phyloP scores from a whole-genome alignment of 2,329 filamentous ascomycete species.

The Gnomoniopsis sp. region DNA sequence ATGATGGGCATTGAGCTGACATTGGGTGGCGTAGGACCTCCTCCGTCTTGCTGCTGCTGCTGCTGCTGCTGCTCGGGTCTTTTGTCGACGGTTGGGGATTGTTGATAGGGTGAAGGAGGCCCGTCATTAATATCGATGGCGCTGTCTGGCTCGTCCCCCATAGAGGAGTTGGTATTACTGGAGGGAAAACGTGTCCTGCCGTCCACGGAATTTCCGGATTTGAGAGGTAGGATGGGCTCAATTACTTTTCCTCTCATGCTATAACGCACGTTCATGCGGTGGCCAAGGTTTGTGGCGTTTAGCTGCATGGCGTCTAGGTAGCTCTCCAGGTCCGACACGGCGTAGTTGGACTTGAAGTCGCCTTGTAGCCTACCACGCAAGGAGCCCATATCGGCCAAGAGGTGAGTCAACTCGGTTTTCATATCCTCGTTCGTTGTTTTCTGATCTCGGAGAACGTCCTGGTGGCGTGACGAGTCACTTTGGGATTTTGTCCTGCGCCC shows the following conservation, averaged over 20 bases:
- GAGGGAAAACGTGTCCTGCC: constrained; percentile 8
- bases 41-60: no score
- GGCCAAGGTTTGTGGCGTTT: constrained; percentile 39
- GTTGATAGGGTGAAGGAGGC: constrained; percentile 18
- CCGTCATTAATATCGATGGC: constrained; percentile 36
- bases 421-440: constrained; percentile 16
- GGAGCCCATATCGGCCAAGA: constrained; percentile 33
- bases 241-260: constrained; percentile 5
- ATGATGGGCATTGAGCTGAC: constrained; percentile 26
- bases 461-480: constrained; percentile 10
- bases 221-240: constrained; percentile 10
- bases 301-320: constrained; percentile 68
- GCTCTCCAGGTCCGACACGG: constrained; percentile 65
- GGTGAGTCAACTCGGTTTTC: constrained; percentile 28
- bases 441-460: neutral
- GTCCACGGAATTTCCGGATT: constrained; percentile 1
- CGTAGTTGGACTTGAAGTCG: constrained; percentile 61
- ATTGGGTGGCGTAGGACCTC: constrained; percentile 17
- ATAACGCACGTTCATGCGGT: neutral
- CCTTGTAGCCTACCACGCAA: constrained; percentile 29
- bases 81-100: constrained; percentile 17
- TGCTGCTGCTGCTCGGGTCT: neutral
- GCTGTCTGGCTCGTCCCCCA: constrained; percentile 36
- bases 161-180: constrained; percentile 18
- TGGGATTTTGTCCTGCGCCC: constrained; percentile 13